phyloP scores from a whole-genome alignment of 441 rosid species.

The Jatropha multifida region DNA sequence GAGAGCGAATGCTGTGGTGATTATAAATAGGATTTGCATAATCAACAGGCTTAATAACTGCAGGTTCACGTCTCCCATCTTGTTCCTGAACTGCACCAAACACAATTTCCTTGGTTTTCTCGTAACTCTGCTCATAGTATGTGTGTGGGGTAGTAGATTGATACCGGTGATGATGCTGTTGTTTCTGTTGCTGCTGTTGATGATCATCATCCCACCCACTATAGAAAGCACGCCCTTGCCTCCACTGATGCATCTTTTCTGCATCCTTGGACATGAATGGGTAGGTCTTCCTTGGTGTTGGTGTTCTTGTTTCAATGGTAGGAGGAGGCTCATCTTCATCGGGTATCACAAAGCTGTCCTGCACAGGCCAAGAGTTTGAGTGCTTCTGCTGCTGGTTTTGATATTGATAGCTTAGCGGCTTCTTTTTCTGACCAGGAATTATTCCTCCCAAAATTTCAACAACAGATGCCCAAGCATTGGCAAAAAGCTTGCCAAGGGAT shows the following conservation, averaged over 20 bases:
- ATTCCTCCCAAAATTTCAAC: slow-evolving; percentile 66
- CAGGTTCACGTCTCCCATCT: slow-evolving; percentile 40
- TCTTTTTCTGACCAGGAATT: slow-evolving; percentile 59
- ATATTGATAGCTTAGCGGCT: slow-evolving; percentile 39
- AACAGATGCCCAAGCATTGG: slow-evolving; percentile 46
- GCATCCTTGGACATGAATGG: slow-evolving; percentile 94
- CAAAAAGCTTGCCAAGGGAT: slow-evolving; percentile 57
- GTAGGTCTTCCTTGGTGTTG: slow-evolving; percentile 81
- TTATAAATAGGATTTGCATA: slow-evolving; percentile 46
- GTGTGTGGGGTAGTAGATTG: slow-evolving; percentile 72
- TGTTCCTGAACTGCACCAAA: slow-evolving; percentile 89
- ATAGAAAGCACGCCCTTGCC: slow-evolving; percentile 75
- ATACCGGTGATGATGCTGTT: slow-evolving; percentile 63
- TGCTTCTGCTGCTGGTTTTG: slow-evolving; percentile 36
- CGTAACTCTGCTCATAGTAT: slow-evolving; percentile 68
- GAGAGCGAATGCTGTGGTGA: slow-evolving; percentile 49
- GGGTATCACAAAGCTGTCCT: slow-evolving; percentile 88
- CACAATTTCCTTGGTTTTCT: slow-evolving; percentile 75
- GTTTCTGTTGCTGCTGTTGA: slow-evolving; percentile 56
- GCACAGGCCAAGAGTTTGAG: slow-evolving; percentile 69
- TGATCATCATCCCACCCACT: slow-evolving; percentile 66
- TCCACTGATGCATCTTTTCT: slow-evolving; percentile 83
- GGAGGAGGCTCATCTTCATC: slow-evolving; percentile 86
- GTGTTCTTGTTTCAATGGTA: slow-evolving; percentile 71
- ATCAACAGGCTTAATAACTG: slow-evolving; percentile 53